A percentile compares a stretch with the other conserved stretches of the same genome.
Conservation (phyloP, 176 grass and related monocot genomes). For the Phragmites australis region DNA sequence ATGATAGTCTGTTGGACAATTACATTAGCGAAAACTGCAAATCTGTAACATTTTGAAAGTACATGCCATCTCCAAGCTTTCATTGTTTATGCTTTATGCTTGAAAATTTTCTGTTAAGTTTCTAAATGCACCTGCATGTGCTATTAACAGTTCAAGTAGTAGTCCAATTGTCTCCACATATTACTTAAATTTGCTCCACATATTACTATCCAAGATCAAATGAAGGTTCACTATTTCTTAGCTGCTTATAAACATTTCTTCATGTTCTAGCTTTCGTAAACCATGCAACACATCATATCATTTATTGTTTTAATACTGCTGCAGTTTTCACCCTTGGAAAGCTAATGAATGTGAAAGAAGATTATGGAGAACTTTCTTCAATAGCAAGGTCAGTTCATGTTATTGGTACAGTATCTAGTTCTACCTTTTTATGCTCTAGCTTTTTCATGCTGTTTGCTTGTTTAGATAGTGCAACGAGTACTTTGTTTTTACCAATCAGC, state of each 20-base stretch:
- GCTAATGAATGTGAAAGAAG: constrained; percentile 90
- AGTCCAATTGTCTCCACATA: too few species aligned
- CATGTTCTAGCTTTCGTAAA: background rate
- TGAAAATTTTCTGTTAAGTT: background rate
- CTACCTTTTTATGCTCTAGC: background rate
- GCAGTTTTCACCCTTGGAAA: constrained; percentile 93
- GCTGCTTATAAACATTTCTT: constrained; percentile 3
- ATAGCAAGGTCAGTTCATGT: constrained; percentile 70
- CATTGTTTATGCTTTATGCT: background rate
- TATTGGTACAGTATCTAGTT: background rate
- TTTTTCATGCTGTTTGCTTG: constrained; percentile 1
- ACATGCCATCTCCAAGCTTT: background rate
- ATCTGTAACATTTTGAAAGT: background rate
- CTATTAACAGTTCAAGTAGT: too few species aligned
- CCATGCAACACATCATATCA: background rate
- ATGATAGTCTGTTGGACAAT: background rate
- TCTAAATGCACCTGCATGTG: background rate
- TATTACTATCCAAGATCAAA: background rate
- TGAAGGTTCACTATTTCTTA: background rate
- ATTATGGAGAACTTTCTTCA: constrained; percentile 79
- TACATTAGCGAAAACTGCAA: background rate
- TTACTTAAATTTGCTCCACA: background rate
- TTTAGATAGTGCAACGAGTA: constrained; percentile 10
- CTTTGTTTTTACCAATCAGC: background rate
- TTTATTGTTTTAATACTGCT: constrained; percentile 10